These are phyloP conservation scores for Fraxinus ornus DNA, from an alignment of 305 asterid genomes.

Conservation along the genomic window DNA sequence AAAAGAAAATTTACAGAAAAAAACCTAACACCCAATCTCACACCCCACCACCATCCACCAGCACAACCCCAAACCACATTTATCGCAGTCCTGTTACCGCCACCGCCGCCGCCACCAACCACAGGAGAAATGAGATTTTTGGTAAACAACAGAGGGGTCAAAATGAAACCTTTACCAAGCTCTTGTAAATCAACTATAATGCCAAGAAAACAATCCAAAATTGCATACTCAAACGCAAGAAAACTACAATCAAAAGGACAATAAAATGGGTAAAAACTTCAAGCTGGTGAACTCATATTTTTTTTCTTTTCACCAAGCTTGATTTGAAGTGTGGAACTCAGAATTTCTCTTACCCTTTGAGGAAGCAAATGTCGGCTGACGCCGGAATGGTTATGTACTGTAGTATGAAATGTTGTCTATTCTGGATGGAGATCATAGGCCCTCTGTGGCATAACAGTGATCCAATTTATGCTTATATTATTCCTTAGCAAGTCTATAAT, in stretches of 20 bases:
- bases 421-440: neutral
- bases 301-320: slow-evolving; percentile 23
- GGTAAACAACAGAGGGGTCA: neutral
- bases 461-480: neutral
- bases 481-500: neutral
- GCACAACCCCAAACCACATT: neutral
- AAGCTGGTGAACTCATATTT: slow-evolving; percentile 45
- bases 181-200: neutral
- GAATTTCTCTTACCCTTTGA: neutral
- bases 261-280: slow-evolving; percentile 56
- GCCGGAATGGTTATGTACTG: neutral
- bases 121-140: neutral
- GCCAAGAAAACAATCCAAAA: neutral
- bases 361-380: neutral
- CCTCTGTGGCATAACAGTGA: neutral
- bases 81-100: neutral
- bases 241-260: neutral
- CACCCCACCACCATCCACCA: neutral
- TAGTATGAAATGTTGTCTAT: neutral
- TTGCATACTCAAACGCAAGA: neutral
- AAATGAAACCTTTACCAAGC: neutral
- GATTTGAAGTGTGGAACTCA: slow-evolving; percentile 78
- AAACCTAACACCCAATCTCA: neutral
- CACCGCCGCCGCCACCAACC: neutral
- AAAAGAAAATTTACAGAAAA: neutral